These are phyloP conservation scores for Cyclotella atomus DNA, from an alignment of 108 stramenopile genomes.

Conservation along the genomic window DNA sequence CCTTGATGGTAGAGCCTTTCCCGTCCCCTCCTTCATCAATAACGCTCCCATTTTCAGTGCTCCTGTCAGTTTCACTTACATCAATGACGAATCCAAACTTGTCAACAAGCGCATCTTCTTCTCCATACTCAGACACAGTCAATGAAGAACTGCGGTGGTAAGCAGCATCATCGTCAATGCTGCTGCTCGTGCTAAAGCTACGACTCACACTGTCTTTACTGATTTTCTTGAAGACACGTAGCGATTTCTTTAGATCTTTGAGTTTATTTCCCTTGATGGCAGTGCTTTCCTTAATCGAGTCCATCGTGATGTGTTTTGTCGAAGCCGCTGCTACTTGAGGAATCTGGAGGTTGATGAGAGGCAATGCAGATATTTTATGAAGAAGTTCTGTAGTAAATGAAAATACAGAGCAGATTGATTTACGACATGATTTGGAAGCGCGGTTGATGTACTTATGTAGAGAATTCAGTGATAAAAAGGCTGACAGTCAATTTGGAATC, in stretches of 20 bases:
- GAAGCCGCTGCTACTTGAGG: no score
- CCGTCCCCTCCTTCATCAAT: background rate
- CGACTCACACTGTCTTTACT: background rate
- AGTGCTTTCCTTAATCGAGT: background rate
- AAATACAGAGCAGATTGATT: no score
- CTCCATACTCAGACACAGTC: background rate
- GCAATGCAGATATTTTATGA: no score
- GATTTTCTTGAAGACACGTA: background rate
- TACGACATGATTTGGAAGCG: no score
- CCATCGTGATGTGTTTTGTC: background rate
- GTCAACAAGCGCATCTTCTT: background rate
- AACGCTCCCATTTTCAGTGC: background rate
- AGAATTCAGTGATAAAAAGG: no score
- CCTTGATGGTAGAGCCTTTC: background rate
- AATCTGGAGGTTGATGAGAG: no score
- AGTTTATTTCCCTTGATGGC: background rate
- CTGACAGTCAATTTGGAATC: background rate
- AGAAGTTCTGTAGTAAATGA: no score
- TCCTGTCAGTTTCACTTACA: background rate
- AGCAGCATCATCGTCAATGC: background rate
- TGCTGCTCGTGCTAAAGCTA: slow-evolving; percentile 1
- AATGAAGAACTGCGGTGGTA: background rate
- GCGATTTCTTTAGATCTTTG: background rate
- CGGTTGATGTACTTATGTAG: no score
- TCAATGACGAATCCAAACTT: slow-evolving; percentile 1